phyloP scores from a whole-genome alignment of 164 flowering plant species.

The Stephania japonica region DNA sequence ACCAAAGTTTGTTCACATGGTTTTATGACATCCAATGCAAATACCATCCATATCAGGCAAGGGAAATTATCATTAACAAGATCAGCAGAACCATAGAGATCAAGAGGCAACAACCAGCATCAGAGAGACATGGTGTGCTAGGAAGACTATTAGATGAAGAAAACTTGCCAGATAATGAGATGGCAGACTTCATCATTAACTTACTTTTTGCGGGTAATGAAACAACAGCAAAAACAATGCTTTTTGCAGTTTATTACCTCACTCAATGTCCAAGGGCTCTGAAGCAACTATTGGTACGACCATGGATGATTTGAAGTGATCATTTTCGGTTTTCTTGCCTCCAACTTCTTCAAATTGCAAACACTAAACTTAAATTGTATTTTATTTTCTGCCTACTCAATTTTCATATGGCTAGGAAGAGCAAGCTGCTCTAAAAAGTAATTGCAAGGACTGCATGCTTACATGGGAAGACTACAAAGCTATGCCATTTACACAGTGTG shows the following conservation, averaged over 20 bases:
- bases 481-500: constrained; percentile 84
- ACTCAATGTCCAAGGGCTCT: constrained; percentile 60
- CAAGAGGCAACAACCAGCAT: constrained; percentile 16
- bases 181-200: constrained; percentile 82
- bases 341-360: neutral
- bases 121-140: constrained; percentile 45
- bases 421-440: constrained; percentile 39
- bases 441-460: constrained; percentile 27
- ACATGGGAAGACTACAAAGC: constrained; percentile 82
- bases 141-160: constrained; percentile 68
- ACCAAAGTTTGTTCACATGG: neutral
- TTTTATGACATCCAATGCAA: neutral
- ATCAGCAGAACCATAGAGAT: constrained; percentile 49
- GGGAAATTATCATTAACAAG: constrained; percentile 61
- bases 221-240: constrained; percentile 86
- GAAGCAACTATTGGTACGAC: constrained; percentile 50
- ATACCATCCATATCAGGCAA: constrained; percentile 39
- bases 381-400: neutral
- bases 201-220: constrained; percentile 91
- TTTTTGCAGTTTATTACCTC: constrained; percentile 74
- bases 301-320: too few relatives aligned
- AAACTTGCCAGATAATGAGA: constrained; percentile 50
- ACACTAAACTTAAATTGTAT: neutral
- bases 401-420: constrained; percentile 41
- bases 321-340: too few relatives aligned